phyloP scores from a whole-genome alignment of 805 yeast species.

The Ogataea kodamae region DNA sequence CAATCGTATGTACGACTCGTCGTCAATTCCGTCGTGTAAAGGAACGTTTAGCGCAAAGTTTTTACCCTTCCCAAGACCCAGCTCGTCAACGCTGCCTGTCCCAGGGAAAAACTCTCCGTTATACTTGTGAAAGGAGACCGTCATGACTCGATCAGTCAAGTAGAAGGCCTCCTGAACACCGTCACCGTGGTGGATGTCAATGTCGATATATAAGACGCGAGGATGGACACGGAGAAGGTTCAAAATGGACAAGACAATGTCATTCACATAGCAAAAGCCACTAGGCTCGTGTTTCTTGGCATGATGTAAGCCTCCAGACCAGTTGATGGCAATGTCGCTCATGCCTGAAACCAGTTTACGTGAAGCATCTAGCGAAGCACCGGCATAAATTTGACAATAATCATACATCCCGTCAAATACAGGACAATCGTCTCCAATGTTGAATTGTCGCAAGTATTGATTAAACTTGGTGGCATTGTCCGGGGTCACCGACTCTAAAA shows the following conservation, averaged over 20 bases:
- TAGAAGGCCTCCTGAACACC: conserved; percentile 98
- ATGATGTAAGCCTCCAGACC: conserved; percentile 96
- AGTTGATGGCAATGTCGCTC: conserved; percentile 92
- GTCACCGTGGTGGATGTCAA: conserved; percentile 95
- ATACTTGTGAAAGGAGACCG: conserved; percentile 91
- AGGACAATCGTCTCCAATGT: conserved; percentile 93
- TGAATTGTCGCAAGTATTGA: conserved; percentile 62
- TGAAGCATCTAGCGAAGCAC: conserved; percentile 92
- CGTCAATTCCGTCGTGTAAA: conserved; percentile 91
- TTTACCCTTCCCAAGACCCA: conserved; percentile 85
- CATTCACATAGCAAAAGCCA: conserved; percentile 94
- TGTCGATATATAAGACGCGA: conserved; percentile 88
- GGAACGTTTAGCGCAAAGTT: conserved; percentile 90
- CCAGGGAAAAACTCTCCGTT: conserved; percentile 96
- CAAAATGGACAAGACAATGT: conserved; percentile 84
- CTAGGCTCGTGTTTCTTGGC: conserved; percentile 93
- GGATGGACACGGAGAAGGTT: conserved; percentile 86
- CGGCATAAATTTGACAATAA: conserved; percentile 83
- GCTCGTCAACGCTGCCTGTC: conserved; percentile 88
- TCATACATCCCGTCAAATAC: conserved; percentile 94
- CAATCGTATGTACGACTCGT: conserved; percentile 70
- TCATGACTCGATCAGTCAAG: conserved; percentile 93
- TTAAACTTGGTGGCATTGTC: conserved; percentile 60
- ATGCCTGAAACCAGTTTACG: conserved; percentile 79
- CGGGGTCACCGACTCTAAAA: conserved; percentile 73